Conservation (phyloP, 2,329 filamentous ascomycete genomes). For the Arthrinium phaeospermum region DNA sequence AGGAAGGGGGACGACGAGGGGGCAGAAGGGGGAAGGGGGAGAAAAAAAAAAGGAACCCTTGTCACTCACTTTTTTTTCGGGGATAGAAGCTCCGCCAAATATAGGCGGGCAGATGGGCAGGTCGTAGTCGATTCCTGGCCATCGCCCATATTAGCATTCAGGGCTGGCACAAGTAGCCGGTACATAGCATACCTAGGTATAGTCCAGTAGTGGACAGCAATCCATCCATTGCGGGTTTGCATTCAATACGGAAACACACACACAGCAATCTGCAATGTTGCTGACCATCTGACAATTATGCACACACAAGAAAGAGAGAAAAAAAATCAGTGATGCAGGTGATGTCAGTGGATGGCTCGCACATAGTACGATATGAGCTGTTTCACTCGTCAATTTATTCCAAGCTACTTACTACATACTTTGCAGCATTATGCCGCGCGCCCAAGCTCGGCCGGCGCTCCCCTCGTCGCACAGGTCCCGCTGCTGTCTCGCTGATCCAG, state of each 20-base stretch:
- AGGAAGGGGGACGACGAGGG: background rate
- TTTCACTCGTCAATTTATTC: slow-evolving; percentile 1
- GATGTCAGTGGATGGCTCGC: background rate
- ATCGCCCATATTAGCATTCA: slow-evolving; percentile 12
- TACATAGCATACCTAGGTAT: background rate
- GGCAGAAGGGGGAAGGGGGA: background rate
- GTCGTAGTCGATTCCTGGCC: slow-evolving; percentile 3
- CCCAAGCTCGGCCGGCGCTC: background rate
- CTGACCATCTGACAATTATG: background rate
- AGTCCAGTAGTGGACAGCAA: too few relatives aligned
- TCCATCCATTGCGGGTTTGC: background rate
- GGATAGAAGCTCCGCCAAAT: background rate
- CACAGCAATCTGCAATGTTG: background rate
- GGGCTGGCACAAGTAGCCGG: background rate
- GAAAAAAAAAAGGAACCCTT: background rate
- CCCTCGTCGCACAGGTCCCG: background rate
- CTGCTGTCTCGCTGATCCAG: background rate
- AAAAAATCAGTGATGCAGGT: background rate
- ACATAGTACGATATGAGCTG: slow-evolving; percentile 13
- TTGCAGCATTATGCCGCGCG: background rate
- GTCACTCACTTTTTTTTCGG: background rate
- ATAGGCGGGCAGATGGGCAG: background rate
- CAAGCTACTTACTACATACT: background rate
- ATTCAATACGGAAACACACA: background rate
- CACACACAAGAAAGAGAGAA: background rate